phyloP scores from a whole-genome alignment of 129 eudicot genomes.

The Arctium lappa region DNA sequence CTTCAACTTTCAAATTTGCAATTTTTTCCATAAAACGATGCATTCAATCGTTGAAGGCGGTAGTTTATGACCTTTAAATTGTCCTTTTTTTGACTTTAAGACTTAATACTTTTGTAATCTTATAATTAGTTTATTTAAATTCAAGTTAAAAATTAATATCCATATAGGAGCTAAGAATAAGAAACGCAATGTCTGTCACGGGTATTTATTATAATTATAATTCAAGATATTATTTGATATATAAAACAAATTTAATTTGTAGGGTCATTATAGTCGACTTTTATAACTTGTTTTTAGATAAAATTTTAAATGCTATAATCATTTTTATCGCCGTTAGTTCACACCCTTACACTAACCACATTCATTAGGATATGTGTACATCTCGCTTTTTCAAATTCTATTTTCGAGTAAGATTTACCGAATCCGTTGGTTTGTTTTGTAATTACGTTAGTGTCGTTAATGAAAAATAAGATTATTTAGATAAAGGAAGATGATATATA shows the following conservation, averaged over 20 bases:
- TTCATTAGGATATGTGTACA: neutral
- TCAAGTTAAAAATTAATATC: neutral
- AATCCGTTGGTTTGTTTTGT: neutral
- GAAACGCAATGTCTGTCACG: neutral
- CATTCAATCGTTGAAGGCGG: constrained; percentile 8
- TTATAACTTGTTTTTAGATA: neutral
- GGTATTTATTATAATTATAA: neutral
- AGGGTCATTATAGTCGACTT: neutral
- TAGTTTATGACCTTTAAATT: constrained; percentile 15
- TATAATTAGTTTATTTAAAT: neutral
- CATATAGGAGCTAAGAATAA: neutral
- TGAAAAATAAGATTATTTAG: neutral
- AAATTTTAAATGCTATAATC: neutral
- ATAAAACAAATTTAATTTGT: too few species aligned
- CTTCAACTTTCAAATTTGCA: constrained; percentile 6
- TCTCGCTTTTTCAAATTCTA: too few species aligned
- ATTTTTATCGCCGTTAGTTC: too few species aligned
- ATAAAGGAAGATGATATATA: neutral
- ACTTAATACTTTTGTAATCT: neutral
- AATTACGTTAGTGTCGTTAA: neutral
- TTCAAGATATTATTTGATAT: neutral
- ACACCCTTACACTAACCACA: neutral
- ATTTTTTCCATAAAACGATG: neutral
- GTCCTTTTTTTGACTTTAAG: constrained; percentile 6
- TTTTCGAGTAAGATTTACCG: too few species aligned